A percentile compares a stretch with the other conserved stretches of the same genome.
Conservation (phyloP, 2,329 filamentous ascomycete genomes). For the Zarea fungicola region DNA sequence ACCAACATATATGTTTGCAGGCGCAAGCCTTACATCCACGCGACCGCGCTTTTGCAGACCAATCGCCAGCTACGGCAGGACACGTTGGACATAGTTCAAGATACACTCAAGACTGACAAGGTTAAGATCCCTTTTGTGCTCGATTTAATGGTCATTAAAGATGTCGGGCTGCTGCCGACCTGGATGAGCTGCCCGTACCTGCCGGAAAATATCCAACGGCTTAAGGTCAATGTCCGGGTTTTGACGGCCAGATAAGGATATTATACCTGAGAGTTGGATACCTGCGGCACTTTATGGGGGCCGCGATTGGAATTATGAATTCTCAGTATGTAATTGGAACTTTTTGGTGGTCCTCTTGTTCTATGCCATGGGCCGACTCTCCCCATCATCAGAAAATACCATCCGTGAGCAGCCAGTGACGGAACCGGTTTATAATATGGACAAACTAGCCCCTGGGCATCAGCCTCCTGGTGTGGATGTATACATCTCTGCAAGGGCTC, state of each 20-base stretch:
- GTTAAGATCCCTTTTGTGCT: not conserved
- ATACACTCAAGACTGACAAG: not conserved
- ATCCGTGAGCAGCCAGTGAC: not conserved
- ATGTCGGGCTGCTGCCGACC: not conserved
- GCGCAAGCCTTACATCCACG: not conserved
- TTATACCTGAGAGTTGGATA: not conserved
- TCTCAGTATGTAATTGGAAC: not conserved
- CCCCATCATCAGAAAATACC: not conserved
- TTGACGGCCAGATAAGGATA: conserved; percentile 1
- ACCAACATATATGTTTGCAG: conserved; percentile 1
- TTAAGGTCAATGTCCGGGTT: not conserved
- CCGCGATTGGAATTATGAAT: too few relatives aligned
- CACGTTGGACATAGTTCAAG: not conserved
- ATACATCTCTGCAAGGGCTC: not conserved
- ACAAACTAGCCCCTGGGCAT: not conserved
- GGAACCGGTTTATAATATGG: not conserved
- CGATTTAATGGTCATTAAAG: not conserved
- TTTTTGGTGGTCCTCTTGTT: not conserved
- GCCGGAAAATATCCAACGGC: not conserved
- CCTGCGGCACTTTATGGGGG: not conserved
- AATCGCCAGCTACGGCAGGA: not conserved
- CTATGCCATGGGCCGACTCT: not conserved
- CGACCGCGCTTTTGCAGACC: not conserved
- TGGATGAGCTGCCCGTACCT: conserved; percentile 5
- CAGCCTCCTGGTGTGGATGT: not conserved